Percentiles rank a stretch among this genome's conserved stretches.
Evolutionary conservation across 805 yeast genomes (phyloP).

Genomic region (Monosporozyma solicola): DNA sequence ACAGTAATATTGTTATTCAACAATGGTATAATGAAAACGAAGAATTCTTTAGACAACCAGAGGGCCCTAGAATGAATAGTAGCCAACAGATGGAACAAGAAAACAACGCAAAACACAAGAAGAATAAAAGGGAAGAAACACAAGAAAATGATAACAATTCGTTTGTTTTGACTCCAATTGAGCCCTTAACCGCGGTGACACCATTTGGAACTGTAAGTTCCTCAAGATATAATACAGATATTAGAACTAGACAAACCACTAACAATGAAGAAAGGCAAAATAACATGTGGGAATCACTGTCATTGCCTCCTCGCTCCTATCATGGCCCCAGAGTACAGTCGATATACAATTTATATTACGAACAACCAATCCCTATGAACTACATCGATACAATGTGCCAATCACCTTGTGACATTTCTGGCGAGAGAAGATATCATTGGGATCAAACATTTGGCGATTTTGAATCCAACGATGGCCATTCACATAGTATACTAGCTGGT

Average conservation of each 20-base stretch:
- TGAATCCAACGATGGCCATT: neutral
- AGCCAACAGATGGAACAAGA: neutral
- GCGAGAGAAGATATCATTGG: neutral
- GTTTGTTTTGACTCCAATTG: neutral
- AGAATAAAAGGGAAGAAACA: neutral
- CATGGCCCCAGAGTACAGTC: neutral
- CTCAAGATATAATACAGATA: neutral
- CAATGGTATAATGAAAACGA: conserved; percentile 1
- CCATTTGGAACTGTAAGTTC: conserved; percentile 1
- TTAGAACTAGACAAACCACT: neutral
- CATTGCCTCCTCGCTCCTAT: neutral
- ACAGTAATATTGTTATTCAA: neutral
- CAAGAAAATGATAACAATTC: conserved; percentile 2
- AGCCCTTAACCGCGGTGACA: neutral
- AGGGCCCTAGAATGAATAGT: neutral
- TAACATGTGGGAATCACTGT: neutral
- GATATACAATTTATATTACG: conserved; percentile 1
- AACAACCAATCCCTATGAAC: conserved; percentile 7
- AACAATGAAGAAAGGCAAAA: neutral
- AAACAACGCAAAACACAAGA: neutral
- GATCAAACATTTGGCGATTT: neutral
- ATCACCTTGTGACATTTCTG: neutral
- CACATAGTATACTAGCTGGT: neutral
- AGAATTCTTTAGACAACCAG: neutral
- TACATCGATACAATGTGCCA: conserved; percentile 2